Base-by-base conservation (phyloP, 257 asterid genomes). In the Prunella vulgaris region DNA sequence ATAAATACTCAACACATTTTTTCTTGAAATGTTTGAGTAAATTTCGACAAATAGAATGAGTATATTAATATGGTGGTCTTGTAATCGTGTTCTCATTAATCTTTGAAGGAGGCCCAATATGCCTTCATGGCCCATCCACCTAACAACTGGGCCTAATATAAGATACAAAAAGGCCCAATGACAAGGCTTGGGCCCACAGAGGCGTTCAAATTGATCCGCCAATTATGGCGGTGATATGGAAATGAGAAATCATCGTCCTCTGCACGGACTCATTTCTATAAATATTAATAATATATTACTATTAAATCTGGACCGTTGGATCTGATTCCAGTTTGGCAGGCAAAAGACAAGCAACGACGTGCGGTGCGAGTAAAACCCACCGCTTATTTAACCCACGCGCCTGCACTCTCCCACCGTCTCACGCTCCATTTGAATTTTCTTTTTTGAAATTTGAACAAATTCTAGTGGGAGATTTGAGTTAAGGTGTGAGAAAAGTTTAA, bases 191-290 rank as follows among this genome's bases (percentile, higher is more conserved):
- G 49, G 51, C 18, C 14, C 51, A 42, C 51, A 1, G 18, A 44
- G n/a, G 51, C 21, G 8, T 18, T 4, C 3, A 17, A 5, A 10
- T 13, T 52, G 49, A 48, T 49, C 77, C 84, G 79, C n/a, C 30
- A 27, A 37, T 74, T 37, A 46, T 58, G 84, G 79, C 81, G 79
- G 76, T 79, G 83, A 74, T 65, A 8, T 8, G 5, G 18, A 46
- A 27, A 60, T 40, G 22, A 24, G 24, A 10, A 57, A 25, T n/a
- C 24, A 20, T 21, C 54, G 42, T 61, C 22, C 4, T 37, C 61
- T 37, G 32, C 32, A 15, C 14, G 5, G 2, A 28, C 64, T 33
- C 4, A 61, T 61, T 4, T 3, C 10, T 13, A n/a, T 12, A 0
- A 4, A 32, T 5, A 32, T 3, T 27, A 30, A 30, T 30, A 30